Percentiles rank a stretch among this genome's conserved stretches.
Conservation (phyloP, 805 yeast species). For the Ogataea methanolica region DNA sequence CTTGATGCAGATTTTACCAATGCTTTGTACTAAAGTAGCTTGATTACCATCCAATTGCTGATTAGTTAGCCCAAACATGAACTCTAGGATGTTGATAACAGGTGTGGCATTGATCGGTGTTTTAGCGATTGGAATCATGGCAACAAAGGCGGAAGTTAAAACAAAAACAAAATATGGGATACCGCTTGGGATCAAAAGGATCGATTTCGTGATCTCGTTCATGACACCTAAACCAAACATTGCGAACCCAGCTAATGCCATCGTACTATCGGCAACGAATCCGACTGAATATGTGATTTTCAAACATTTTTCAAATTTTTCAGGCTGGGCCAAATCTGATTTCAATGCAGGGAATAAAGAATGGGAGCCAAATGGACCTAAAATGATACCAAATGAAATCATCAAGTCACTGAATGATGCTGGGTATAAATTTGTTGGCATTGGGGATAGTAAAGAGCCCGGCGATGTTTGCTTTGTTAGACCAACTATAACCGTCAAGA, state of each 20-base stretch:
- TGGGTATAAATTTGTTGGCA: slow-evolving; percentile 40
- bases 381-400: slow-evolving; percentile 55
- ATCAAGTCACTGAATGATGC: slow-evolving; percentile 33
- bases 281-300: slow-evolving; percentile 56
- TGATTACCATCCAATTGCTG: slow-evolving; percentile 19
- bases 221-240: slow-evolving; percentile 73
- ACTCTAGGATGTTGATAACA: slow-evolving; percentile 72
- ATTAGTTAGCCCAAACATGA: slow-evolving; percentile 27
- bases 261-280: slow-evolving; percentile 50
- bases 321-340: slow-evolving; percentile 70
- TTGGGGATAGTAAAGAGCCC: slow-evolving; percentile 50
- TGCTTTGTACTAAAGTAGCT: slow-evolving; percentile 8
- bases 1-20: slow-evolving; percentile 29
- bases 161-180: slow-evolving; percentile 60
- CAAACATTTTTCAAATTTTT: slow-evolving; percentile 49
- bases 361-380: slow-evolving; percentile 84
- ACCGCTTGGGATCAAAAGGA: slow-evolving; percentile 53
- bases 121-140: slow-evolving; percentile 79
- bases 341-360: slow-evolving; percentile 76
- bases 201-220: slow-evolving; percentile 75
- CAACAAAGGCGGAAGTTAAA: slow-evolving; percentile 61
- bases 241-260: slow-evolving; percentile 64
- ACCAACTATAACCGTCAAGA: slow-evolving; percentile 46
- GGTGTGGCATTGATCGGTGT: slow-evolving; percentile 87
- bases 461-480: slow-evolving; percentile 37